Evolutionary conservation across 805 yeast species (phyloP).

Genomic region (Ogataea minuta): DNA sequence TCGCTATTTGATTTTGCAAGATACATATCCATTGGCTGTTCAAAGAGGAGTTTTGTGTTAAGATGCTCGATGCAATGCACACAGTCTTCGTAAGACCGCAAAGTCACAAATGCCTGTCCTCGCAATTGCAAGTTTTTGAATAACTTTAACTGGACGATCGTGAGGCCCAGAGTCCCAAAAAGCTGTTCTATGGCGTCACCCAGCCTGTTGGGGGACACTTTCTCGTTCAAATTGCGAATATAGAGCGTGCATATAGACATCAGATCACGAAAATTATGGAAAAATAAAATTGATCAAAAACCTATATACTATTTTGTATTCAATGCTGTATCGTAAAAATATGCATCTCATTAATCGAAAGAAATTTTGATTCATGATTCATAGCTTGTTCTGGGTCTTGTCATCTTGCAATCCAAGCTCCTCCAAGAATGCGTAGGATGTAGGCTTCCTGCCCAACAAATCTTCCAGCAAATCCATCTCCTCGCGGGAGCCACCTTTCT

Average conservation of each 20-base stretch:
- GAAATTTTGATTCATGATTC: background rate
- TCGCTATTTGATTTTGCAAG: slow-evolving; percentile 48
- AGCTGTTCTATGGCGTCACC: slow-evolving; percentile 40
- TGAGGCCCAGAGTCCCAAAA: slow-evolving; percentile 50
- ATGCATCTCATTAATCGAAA: too few relatives aligned
- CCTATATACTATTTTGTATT: too few relatives aligned
- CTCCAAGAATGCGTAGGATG: slow-evolving; percentile 64
- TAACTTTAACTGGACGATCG: slow-evolving; percentile 46
- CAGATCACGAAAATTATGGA: slow-evolving; percentile 11
- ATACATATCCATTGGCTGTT: slow-evolving; percentile 46
- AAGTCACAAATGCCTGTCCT: slow-evolving; percentile 82
- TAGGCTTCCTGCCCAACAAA: slow-evolving; percentile 74
- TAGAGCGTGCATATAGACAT: slow-evolving; percentile 42
- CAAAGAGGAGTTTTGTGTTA: slow-evolving; percentile 43
- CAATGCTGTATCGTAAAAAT: too few relatives aligned
- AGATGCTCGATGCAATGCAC: slow-evolving; percentile 42
- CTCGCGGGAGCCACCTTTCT: slow-evolving; percentile 72
- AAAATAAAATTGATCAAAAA: slow-evolving; percentile 1
- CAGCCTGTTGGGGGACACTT: slow-evolving; percentile 52
- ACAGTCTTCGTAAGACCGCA: slow-evolving; percentile 43
- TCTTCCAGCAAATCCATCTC: slow-evolving; percentile 62
- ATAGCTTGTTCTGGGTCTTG: slow-evolving; percentile 1
- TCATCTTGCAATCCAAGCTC: slow-evolving; percentile 48
- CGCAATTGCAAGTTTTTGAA: slow-evolving; percentile 61
- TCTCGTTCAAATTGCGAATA: slow-evolving; percentile 70